Base-by-base conservation (phyloP, 2,329 filamentous ascomycete species). In the Neophaeococcomyces aloes region DNA sequence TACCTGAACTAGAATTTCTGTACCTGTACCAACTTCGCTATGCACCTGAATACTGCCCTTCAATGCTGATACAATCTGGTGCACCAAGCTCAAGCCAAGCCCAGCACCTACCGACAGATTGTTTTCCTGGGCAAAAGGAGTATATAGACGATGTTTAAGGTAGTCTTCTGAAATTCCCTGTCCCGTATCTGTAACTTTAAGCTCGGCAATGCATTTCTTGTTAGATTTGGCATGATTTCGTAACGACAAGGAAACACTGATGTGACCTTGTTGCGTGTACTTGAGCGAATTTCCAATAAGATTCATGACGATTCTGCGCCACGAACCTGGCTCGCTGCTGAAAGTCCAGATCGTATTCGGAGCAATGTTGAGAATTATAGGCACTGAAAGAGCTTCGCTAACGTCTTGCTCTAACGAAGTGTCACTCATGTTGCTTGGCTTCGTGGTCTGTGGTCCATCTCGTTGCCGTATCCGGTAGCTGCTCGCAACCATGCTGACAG, bases 111-210 rank as follows among this genome's bases (percentile, higher is more conserved):
- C 70, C 0, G 72, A 66, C 1, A 84, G 58, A 0, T 65, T 60
- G 37, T 82, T 70, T 53, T 84, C 81, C 48, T 85, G 81, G 0
- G 64, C 60, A 44, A 67, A 67, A 1, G 64, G 76, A 0, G 71
- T 75, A 54, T 79, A 85, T 0, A 83, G 59, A 11, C 71, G 69
- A 7, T 74, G 70, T 15, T 71, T 66, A 8, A 83, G 61, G 49
- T 76, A 85, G 7, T 81, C 74, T 4, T 74, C 65, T 0, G 71
- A 71, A 27, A 85, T 85, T 1, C 81, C 81, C 34, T 70, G 70
- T 1, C 81, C 81, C 0, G 80, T 79, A 51, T 85, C 81, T 0
- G 67, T 65, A 1, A 85, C 71, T 0, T 66, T 72, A 13, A 75
- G 44, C n/a, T 40, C 38, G 7, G 38, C 38, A 0, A 58, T 58